Evolutionary conservation across 257 asterid genomes (phyloP).

Genomic region (Thymus mandschuricus): DNA sequence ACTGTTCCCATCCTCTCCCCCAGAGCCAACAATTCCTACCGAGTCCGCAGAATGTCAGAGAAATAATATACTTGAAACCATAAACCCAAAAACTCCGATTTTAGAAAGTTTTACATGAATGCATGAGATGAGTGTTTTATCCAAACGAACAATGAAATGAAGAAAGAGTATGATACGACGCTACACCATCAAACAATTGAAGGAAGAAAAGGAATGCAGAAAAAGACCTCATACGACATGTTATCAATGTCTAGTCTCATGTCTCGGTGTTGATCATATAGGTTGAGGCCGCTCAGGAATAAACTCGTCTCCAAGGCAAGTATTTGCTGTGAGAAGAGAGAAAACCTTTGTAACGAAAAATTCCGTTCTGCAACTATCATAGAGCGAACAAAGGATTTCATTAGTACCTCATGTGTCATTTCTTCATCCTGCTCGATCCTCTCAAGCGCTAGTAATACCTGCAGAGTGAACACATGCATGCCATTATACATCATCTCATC

Average conservation of each 20-base stretch:
- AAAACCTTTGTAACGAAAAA: constrained; percentile 8
- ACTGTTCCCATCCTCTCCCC: constrained; percentile 95
- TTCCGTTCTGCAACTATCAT: background rate
- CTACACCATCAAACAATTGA: too few relatives aligned
- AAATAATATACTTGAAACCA: constrained; percentile 2
- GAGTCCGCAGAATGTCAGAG: constrained; percentile 15
- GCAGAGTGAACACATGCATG: constrained; percentile 16
- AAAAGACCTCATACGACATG: constrained; percentile 94
- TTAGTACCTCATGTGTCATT: constrained; percentile 74
- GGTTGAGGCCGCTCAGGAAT: constrained; percentile 56
- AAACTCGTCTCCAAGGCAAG: constrained; percentile 68
- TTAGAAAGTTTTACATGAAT: background rate
- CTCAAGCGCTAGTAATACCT: constrained; percentile 81
- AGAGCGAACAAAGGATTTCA: constrained; percentile 15
- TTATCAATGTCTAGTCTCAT: constrained; percentile 91
- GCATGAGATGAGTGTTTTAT: background rate
- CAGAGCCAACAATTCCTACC: constrained; percentile 87
- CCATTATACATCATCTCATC: constrained; percentile 22
- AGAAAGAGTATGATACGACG: background rate
- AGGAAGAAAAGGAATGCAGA: constrained; percentile 2
- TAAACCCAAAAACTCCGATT: background rate
- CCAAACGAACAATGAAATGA: background rate
- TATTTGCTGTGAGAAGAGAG: constrained; percentile 59
- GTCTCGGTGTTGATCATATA: constrained; percentile 82
- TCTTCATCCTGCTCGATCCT: constrained; percentile 75